A percentile compares a stretch with the other conserved stretches of the same genome.
Conservation (phyloP, 2,329 filamentous ascomycete genomes). For the Sodiomyces alkalinus region DNA sequence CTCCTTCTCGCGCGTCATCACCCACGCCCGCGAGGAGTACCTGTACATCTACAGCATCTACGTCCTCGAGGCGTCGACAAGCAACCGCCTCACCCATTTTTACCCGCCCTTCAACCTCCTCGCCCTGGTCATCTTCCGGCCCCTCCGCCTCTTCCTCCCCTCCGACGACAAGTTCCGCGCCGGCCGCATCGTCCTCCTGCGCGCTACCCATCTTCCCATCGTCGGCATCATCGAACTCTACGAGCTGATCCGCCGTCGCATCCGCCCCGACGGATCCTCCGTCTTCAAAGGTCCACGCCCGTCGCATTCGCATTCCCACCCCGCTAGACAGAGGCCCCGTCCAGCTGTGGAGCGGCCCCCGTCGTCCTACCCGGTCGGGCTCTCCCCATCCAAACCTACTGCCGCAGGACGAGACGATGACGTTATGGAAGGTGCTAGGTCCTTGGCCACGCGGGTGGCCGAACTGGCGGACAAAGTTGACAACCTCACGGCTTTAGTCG, state of each 20-base stretch:
- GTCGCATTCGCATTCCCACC: too few relatives aligned
- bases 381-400: constrained; percentile 12
- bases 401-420: constrained; percentile 18
- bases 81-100: constrained; percentile 54
- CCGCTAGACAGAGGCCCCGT: too few relatives aligned
- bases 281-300: constrained; percentile 31
- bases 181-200: constrained; percentile 45
- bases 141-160: constrained; percentile 52
- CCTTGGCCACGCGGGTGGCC: constrained; percentile 33
- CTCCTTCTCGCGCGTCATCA: constrained; percentile 51
- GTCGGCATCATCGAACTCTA: constrained; percentile 56
- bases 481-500: constrained; percentile 35
- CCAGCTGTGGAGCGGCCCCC: constrained; percentile 12
- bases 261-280: constrained; percentile 26
- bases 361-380: constrained; percentile 10
- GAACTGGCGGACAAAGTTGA: constrained; percentile 45
- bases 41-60: constrained; percentile 59
- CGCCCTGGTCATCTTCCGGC: constrained; percentile 55
- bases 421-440: constrained; percentile 18
- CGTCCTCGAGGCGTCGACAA: constrained; percentile 51
- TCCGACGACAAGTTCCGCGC: constrained; percentile 47
- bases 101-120: constrained; percentile 59
- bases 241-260: constrained; percentile 33
- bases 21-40: constrained; percentile 57
- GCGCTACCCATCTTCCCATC: constrained; percentile 50